Base-by-base conservation (phyloP, 306 rosid species). In the Cajanus cajan region DNA sequence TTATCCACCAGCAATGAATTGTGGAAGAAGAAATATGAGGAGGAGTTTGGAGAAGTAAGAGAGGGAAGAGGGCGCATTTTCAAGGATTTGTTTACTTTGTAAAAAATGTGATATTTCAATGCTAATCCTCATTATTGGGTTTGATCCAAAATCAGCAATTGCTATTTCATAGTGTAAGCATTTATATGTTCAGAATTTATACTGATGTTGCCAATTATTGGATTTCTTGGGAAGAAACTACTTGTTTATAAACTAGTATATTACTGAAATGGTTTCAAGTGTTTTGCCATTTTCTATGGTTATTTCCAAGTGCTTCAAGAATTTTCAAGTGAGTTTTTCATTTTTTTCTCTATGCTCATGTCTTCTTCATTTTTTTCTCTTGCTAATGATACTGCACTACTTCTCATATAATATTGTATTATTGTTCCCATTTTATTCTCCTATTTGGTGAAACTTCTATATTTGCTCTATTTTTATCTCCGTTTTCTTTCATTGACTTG, bases 121-220 rank as follows among this genome's bases (percentile, higher is more conserved):
- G 98, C 87, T 90, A 78, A 89, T 82, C 67, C 80, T 94, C 2
- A 82, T 94, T 68, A 71, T 94, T 73, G 98, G 98, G 36, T 94
- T 92, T 79, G 97, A 94, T 88, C 85, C 97, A 15, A 94, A 94
- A 83, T 90, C 98, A 7, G 81, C 97, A 7, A 86, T 97, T 39
- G 94, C 98, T 37, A 87, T 94, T 73, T 94, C 98, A 7, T 92
- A 94, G 86, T 94, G 96, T 91, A 87, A 83, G 90, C 70, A 41
- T 14, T 61, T 76, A 12, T 74, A 15, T 24, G 37, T 68, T 44
- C 24, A 40, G 8, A 41, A 39, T 7, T 18, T 19, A 1, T 4
- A 10, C 50, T 39, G 71, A 66, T 43, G 13, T 52, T 21, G 6
- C 9, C 8, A 39, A 25, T 52, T 19, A 19, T 33, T 1, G 22